phyloP scores from a whole-genome alignment of 2,329 filamentous ascomycete species.

The Lachnellula occidentalis region DNA sequence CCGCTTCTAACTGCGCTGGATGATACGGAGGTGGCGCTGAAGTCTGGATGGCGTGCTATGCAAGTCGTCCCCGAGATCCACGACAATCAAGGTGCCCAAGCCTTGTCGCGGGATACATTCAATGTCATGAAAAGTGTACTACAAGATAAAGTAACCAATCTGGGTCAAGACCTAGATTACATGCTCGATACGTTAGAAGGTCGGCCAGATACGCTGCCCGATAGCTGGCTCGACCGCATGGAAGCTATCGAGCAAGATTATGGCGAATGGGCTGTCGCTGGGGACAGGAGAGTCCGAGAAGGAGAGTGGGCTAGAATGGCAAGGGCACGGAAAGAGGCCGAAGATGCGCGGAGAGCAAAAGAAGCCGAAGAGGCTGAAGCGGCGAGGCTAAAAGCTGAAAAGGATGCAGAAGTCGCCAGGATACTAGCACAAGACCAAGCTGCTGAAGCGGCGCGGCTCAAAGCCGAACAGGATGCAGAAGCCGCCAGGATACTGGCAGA shows the following conservation, averaged over 20 bases:
- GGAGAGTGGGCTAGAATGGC: constrained; percentile 46
- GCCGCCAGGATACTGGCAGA: not conserved
- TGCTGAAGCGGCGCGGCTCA: constrained; percentile 5
- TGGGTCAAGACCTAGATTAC: constrained; percentile 70
- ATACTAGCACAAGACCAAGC: not conserved
- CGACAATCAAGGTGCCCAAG: constrained; percentile 1
- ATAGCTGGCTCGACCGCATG: constrained; percentile 81
- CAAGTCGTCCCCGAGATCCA: constrained; percentile 28
- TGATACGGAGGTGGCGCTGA: constrained; percentile 60
- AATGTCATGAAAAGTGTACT: constrained; percentile 58
- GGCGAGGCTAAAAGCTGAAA: constrained; percentile 8
- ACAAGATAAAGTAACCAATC: constrained; percentile 60
- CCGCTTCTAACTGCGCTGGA: constrained; percentile 59
- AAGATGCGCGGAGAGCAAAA: constrained; percentile 1
- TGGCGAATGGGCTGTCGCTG: constrained; percentile 72
- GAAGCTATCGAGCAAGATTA: constrained; percentile 75
- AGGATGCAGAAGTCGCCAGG: constrained; percentile 5
- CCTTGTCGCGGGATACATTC: constrained; percentile 38
- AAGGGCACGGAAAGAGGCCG: constrained; percentile 17
- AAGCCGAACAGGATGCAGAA: constrained; percentile 3
- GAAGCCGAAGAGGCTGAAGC: constrained; percentile 8
- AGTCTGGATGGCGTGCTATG: constrained; percentile 62
- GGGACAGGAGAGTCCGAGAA: constrained; percentile 67
- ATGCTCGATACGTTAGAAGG: constrained; percentile 88
- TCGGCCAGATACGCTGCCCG: constrained; percentile 74